phyloP scores from a whole-genome alignment of 805 yeast species.

The Cyberlindnera bimundalis region DNA sequence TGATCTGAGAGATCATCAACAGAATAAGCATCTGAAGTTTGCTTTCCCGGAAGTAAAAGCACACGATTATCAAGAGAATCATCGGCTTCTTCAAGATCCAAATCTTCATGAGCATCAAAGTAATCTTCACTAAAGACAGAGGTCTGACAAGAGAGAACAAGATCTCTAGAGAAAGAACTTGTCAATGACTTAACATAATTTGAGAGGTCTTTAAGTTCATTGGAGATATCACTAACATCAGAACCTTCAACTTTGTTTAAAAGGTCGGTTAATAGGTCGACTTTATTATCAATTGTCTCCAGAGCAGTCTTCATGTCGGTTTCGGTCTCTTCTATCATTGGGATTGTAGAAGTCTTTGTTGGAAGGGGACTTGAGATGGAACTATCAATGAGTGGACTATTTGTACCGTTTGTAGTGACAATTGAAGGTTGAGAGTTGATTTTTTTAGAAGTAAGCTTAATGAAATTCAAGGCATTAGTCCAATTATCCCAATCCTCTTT shows the following conservation, averaged over 20 bases:
- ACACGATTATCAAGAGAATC: conserved; percentile 20
- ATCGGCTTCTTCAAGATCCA: conserved; percentile 36
- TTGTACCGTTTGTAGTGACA: conserved; percentile 1
- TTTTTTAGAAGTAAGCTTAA: conserved; percentile 18
- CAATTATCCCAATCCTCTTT: conserved; percentile 70
- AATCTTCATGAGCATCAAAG: conserved; percentile 54
- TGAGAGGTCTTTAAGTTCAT: conserved; percentile 9
- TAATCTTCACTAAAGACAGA: conserved; percentile 45
- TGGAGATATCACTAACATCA: conserved; percentile 1
- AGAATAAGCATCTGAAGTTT: conserved; percentile 11
- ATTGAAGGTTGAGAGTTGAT: conserved; percentile 1
- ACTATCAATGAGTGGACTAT: conserved; percentile 5
- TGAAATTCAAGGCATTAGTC: conserved; percentile 70
- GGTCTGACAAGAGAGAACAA: conserved; percentile 21
- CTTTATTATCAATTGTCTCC: conserved; percentile 4
- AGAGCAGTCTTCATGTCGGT: neutral
- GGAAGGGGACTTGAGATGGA: conserved; percentile 10
- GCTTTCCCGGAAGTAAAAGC: conserved; percentile 19
- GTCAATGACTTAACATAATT: conserved; percentile 11
- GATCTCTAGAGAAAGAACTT: conserved; percentile 4
- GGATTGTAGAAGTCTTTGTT: neutral
- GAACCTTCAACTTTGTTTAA: neutral
- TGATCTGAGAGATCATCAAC: conserved; percentile 28
- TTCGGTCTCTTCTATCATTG: neutral
- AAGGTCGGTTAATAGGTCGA: conserved; percentile 3